Conservation (phyloP, 78 protist genomes). For the Dictyostelium brefeldianum region DNA sequence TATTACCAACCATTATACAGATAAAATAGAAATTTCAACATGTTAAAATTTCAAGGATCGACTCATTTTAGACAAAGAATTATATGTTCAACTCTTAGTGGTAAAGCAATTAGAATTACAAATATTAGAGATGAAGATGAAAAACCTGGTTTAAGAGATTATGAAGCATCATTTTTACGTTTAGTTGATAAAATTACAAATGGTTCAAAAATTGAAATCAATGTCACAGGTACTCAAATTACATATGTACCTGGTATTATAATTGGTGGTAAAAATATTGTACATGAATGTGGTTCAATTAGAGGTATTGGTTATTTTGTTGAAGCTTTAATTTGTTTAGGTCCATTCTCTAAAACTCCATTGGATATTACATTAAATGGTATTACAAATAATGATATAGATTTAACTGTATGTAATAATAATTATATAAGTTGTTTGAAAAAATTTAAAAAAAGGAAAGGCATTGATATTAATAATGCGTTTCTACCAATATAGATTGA, state of each 20-base stretch:
- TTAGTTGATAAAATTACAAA: constrained; percentile 77
- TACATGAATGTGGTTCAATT: constrained; percentile 72
- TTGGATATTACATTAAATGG: constrained; percentile 86
- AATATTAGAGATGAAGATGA: constrained; percentile 82
- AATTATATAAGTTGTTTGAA: neutral
- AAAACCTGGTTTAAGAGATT: constrained; percentile 86
- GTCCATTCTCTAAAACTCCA: constrained; percentile 94
- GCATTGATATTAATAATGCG: neutral
- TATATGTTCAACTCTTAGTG: constrained; percentile 70
- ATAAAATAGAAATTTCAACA: neutral
- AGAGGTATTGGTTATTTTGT: constrained; percentile 82
- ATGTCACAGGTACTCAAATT: constrained; percentile 65
- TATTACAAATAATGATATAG: constrained; percentile 90
- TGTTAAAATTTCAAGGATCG: constrained; percentile 82
- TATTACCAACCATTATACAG: neutral
- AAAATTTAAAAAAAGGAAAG: neutral
- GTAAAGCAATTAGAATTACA: constrained; percentile 74
- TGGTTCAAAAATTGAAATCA: constrained; percentile 82
- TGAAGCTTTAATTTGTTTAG: constrained; percentile 91
- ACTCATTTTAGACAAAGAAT: constrained; percentile 80
- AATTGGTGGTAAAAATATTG: constrained; percentile 65
- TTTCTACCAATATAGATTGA: constrained; percentile 82
- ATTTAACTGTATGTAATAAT: constrained; percentile 71
- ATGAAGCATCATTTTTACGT: constrained; percentile 79
- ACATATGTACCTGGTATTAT: constrained; percentile 77